Conservation (phyloP, 805 yeast genomes). For the Candida anglica region DNA sequence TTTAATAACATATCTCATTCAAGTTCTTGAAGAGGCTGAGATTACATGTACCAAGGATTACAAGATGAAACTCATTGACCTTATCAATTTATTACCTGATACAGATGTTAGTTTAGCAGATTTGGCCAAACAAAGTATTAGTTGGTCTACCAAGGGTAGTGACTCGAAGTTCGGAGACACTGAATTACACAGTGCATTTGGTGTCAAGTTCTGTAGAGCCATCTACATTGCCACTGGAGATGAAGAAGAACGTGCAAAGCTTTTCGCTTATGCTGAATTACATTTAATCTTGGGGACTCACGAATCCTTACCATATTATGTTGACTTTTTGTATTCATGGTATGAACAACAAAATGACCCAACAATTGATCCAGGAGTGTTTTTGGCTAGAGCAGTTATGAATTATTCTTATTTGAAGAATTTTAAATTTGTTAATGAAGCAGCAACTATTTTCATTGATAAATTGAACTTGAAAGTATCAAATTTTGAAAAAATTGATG, state of each 20-base stretch:
- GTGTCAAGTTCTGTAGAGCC: slow-evolving; percentile 53
- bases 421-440: slow-evolving; percentile 50
- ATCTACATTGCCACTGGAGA: slow-evolving; percentile 12
- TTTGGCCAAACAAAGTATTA: slow-evolving; percentile 59
- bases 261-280: slow-evolving; percentile 65
- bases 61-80: slow-evolving; percentile 45
- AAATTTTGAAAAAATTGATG: slow-evolving; percentile 13
- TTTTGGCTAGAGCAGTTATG: slow-evolving; percentile 57
- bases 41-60: slow-evolving; percentile 38
- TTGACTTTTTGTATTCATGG: slow-evolving; percentile 46
- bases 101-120: slow-evolving; percentile 51
- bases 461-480: slow-evolving; percentile 8
- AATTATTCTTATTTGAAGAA: slow-evolving; percentile 72
- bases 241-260: slow-evolving; percentile 30
- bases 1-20: slow-evolving; percentile 66
- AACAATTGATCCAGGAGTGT: slow-evolving; percentile 30
- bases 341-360: slow-evolving; percentile 17
- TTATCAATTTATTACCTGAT: slow-evolving; percentile 42
- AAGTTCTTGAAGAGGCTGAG: slow-evolving; percentile 55
- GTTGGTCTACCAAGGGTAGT: slow-evolving; percentile 57
- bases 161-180: slow-evolving; percentile 64
- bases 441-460: slow-evolving; percentile 20
- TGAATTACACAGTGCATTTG: slow-evolving; percentile 69
- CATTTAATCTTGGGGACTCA: slow-evolving; percentile 66
- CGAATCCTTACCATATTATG: slow-evolving; percentile 40